Conservation (phyloP, 331 rosid species). For the Pyrus hybrid region DNA sequence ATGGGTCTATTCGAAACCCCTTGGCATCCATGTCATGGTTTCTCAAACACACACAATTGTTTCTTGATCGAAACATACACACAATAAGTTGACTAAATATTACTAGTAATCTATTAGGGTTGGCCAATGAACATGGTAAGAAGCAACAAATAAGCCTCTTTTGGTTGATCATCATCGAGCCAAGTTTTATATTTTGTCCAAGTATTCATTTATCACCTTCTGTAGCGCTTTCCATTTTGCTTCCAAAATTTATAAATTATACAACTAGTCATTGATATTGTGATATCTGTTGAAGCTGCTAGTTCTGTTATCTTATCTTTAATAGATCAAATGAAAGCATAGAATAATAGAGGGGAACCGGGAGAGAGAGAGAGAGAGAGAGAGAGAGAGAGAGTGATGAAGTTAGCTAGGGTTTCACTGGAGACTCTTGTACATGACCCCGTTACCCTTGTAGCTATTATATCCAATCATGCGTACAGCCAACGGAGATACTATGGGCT, state of each 20-base stretch:
- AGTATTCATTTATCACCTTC: background rate
- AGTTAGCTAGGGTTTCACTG: background rate
- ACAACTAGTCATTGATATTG: background rate
- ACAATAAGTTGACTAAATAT: background rate
- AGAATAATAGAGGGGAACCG: constrained; percentile 22
- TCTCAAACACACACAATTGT: background rate
- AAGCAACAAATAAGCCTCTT: background rate
- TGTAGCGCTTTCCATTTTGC: background rate
- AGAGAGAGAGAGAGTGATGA: too few species aligned
- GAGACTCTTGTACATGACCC: constrained; percentile 15
- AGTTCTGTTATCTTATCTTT: constrained; percentile 34
- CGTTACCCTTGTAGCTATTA: constrained; percentile 21
- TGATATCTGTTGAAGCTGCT: background rate
- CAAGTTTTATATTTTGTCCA: too few species aligned
- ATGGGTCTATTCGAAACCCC: background rate
- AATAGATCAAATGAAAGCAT: constrained; percentile 10
- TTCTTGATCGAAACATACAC: background rate
- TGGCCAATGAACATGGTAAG: background rate
- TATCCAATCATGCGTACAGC: background rate
- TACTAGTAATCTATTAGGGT: background rate
- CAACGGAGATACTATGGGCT: constrained; percentile 33
- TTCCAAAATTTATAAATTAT: background rate
- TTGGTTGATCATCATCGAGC: background rate
- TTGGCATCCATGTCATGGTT: background rate
- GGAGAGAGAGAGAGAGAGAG: background rate